Percentiles rank a stretch among this genome's conserved stretches.
Conservation (phyloP, 257 asterid species). For the Forsythia viridissima region DNA sequence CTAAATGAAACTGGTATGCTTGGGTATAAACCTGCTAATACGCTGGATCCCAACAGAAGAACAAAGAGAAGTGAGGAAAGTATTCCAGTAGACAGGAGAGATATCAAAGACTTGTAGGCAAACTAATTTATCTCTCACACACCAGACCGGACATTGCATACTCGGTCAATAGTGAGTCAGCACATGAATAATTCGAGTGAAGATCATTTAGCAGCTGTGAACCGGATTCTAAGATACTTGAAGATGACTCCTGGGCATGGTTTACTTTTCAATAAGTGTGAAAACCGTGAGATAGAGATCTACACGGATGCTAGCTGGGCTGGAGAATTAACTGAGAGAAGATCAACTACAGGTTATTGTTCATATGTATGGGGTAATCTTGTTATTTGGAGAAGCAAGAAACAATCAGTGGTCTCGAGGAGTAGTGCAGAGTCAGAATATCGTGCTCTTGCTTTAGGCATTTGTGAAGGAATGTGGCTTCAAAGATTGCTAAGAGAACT, state of each 20-base stretch:
- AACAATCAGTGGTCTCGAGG: background rate
- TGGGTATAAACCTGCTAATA: background rate
- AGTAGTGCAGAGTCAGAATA: constrained; percentile 8
- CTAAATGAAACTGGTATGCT: background rate
- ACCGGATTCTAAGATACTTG: no score
- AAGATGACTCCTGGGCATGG: no score
- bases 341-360: background rate
- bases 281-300: no score
- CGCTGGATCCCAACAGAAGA: background rate
- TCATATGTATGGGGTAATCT: constrained; percentile 5
- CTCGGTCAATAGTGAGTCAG: no score
- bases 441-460: background rate
- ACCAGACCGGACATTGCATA: no score
- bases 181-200: no score
- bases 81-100: background rate
- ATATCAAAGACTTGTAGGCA: background rate
- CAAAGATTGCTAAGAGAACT: background rate
- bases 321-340: background rate
- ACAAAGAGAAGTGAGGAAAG: background rate
- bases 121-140: no score
- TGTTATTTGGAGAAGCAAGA: constrained; percentile 19
- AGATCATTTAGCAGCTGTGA: no score
- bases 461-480: constrained; percentile 1
- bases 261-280: no score
- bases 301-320: no score